Conservation (phyloP, 352 stramenopile genomes). For the Pythium biforme region DNA sequence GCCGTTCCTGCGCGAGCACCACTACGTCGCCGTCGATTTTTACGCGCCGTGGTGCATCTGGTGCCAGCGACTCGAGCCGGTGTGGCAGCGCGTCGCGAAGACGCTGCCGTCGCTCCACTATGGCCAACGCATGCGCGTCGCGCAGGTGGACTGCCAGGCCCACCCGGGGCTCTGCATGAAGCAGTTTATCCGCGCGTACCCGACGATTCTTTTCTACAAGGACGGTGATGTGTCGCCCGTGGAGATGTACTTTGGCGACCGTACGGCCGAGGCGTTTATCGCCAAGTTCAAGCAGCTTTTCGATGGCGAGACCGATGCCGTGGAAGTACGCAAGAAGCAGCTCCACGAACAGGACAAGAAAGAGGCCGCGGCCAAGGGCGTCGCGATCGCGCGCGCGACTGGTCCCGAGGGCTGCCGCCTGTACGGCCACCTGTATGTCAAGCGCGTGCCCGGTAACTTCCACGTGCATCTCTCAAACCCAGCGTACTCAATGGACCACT, state of each 20-base stretch:
- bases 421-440: slow-evolving; percentile 80
- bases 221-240: slow-evolving; percentile 86
- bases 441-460: slow-evolving; percentile 97
- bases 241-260: slow-evolving; percentile 96
- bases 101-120: slow-evolving; percentile 86
- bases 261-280: slow-evolving; percentile 89
- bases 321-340: slow-evolving; percentile 89
- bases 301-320: slow-evolving; percentile 63
- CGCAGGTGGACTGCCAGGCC: slow-evolving; percentile 93
- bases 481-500: slow-evolving; percentile 86
- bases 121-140: slow-evolving; percentile 76
- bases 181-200: slow-evolving; percentile 96
- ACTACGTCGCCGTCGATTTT: slow-evolving; percentile 97
- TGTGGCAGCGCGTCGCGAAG: slow-evolving; percentile 94
- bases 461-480: slow-evolving; percentile 98
- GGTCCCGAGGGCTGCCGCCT: slow-evolving; percentile 78
- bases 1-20: slow-evolving; percentile 89
- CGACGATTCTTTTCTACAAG: slow-evolving; percentile 96
- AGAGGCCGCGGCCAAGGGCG: slow-evolving; percentile 51
- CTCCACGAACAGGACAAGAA: slow-evolving; percentile 94
- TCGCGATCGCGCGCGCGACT: slow-evolving; percentile 54
- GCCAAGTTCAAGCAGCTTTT: slow-evolving; percentile 91
- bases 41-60: slow-evolving; percentile 97
- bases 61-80: slow-evolving; percentile 95
- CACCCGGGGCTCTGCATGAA: slow-evolving; percentile 92